A percentile compares a stretch with the other conserved stretches of the same genome.
These are phyloP conservation scores for Colletotrichum kahawae DNA, from an alignment of 2,329 filamentous ascomycete species.

Conservation along the genomic window DNA sequence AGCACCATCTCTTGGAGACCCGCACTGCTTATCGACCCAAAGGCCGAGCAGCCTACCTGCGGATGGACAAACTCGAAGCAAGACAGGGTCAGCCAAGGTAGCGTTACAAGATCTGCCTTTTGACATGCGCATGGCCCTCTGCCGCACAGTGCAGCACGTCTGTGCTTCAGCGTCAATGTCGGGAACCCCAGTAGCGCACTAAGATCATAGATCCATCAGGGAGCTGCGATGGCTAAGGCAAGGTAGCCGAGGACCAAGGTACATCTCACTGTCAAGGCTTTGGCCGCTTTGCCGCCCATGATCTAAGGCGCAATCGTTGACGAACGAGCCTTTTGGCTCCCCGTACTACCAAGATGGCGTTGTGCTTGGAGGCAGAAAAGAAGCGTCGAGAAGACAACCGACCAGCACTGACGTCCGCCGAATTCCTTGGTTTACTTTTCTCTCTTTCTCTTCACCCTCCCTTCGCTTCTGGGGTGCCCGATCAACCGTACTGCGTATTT, in stretches of 20 bases:
- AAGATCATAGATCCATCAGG: constrained; percentile 18
- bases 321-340: background rate
- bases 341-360: background rate
- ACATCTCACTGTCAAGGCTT: background rate
- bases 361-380: background rate
- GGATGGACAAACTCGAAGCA: background rate
- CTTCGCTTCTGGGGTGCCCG: background rate
- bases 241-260: background rate
- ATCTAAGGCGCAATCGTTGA: constrained; percentile 5
- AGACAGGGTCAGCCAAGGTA: constrained; percentile 15
- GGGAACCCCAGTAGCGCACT: constrained; percentile 13
- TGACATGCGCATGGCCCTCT: constrained; percentile 23
- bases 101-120: constrained; percentile 22
- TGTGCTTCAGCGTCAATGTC: constrained; percentile 12
- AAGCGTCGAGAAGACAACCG: constrained; percentile 16
- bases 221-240: background rate
- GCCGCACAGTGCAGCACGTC: constrained; percentile 22
- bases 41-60: background rate
- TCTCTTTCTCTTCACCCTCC: background rate
- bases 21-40: background rate
- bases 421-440: background rate
- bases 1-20: background rate
- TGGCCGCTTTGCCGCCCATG: background rate
- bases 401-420: background rate
- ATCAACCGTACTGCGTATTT: background rate